Evolutionary conservation across 2,329 filamentous ascomycete species (phyloP), one percentile per base, ranked within the genome.

Genomic region (Onygenales sp.): DNA sequence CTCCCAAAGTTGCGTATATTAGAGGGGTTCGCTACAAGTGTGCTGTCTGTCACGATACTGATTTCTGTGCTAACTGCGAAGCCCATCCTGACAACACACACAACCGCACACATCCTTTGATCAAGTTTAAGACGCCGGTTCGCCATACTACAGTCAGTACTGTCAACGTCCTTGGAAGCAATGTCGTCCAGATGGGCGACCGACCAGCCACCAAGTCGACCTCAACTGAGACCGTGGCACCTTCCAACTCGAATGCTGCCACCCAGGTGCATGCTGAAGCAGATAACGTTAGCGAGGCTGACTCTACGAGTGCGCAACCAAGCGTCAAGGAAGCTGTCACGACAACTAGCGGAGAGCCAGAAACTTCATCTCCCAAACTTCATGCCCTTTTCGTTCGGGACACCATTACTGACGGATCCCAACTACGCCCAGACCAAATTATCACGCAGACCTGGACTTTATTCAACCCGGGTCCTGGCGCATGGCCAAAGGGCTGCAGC

Each of bases 51-150:
- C 80, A 94, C 65, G 91, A 98, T 68, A 86, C 86, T 36, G 93
- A 98, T 71, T 95, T 96, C 75, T 98, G 93, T 68, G 88, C 87
- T 65, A 87, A 82, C 65, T 98, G 93, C 73, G 94, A 98, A 74
- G 89, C 92, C 48, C 84, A 84, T 63, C 93, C 93, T 6, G 77
- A 77, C 58, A 92, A 94, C 70, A 76, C 75, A 21, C 93, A 98
- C 76, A 96, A 97, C 77, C 85, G 84, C 70, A 95, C 91, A n/a
- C 93, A 98, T 64, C 93, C 93, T 32, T 76, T 98, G 62, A 90
- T 98, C 76, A 96, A 95, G 75, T 90, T 98, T 77, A 95, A 89
- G 79, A 94, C 88, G 2, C 87, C 92, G 8, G 86, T 98, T 48
- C 87, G 88, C 60, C 86, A 88, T 61, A 88, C 95, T 37, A 91